Evolutionary conservation across 2,329 filamentous ascomycete genomes (phyloP).

Genomic region (Dothistroma septosporum): DNA sequence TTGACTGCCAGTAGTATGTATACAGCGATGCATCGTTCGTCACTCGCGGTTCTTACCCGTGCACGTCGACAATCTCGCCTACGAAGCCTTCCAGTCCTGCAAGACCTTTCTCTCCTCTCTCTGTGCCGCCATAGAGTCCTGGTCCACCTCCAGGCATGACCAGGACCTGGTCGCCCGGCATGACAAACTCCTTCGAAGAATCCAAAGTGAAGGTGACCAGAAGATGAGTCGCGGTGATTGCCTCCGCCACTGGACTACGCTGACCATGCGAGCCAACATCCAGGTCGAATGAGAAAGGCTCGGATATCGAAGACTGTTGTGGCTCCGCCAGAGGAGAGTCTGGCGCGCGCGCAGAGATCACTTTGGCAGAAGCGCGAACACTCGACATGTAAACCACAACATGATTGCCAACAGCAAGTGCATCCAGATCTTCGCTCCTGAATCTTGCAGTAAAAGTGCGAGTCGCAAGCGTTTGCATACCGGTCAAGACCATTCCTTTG

Average conservation of each 20-base stretch:
- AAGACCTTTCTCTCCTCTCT: conserved; percentile 45
- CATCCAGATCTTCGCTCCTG: conserved; percentile 56
- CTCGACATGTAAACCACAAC: conserved; percentile 86
- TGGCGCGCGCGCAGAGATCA: conserved; percentile 48
- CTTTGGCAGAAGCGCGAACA: conserved; percentile 73
- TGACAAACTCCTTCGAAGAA: conserved; percentile 67
- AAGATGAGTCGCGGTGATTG: conserved; percentile 29
- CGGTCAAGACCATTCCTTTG: conserved; percentile 79
- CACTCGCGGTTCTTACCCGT: conserved; percentile 27
- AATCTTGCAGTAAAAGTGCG: conserved; percentile 62
- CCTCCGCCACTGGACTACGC: conserved; percentile 23
- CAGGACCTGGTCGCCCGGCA: conserved; percentile 65
- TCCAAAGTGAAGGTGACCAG: conserved; percentile 66
- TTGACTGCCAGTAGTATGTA: not conserved
- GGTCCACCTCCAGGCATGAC: conserved; percentile 68
- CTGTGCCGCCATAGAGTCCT: conserved; percentile 53
- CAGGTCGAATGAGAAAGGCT: conserved; percentile 27
- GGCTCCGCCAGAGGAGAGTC: conserved; percentile 21
- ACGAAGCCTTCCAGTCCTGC: conserved; percentile 68
- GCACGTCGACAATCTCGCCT: conserved; percentile 52
- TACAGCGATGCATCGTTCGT: not conserved
- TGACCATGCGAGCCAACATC: conserved; percentile 10
- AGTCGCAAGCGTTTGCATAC: conserved; percentile 53
- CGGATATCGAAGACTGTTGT: conserved; percentile 35
- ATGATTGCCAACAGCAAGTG: conserved; percentile 62